Evolutionary conservation across 192 early-diverging fungal genomes (phyloP).

Genomic region (Umbelopsis isabellina): DNA sequence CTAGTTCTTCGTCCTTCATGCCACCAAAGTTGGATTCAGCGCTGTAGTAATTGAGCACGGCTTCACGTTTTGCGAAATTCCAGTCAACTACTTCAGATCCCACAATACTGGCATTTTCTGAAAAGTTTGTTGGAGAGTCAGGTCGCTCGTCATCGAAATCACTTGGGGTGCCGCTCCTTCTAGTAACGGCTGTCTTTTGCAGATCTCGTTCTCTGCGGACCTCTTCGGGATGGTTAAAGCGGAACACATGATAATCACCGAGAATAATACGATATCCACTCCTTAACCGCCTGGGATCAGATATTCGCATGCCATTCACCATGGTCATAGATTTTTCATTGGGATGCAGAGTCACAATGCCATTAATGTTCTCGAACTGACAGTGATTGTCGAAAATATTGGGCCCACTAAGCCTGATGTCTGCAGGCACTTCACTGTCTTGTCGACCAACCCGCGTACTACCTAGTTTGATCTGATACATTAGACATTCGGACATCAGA

Average conservation of each 20-base stretch:
- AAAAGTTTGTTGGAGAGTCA: slow-evolving; percentile 32
- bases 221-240: slow-evolving; percentile 85
- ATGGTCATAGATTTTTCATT: slow-evolving; percentile 60
- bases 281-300: slow-evolving; percentile 54
- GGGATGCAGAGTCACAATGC: slow-evolving; percentile 65
- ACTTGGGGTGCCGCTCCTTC: slow-evolving; percentile 29
- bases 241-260: slow-evolving; percentile 80
- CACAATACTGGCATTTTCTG: slow-evolving; percentile 37
- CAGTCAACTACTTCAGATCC: slow-evolving; percentile 68
- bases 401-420: slow-evolving; percentile 66
- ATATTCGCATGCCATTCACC: slow-evolving; percentile 78
- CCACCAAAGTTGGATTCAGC: slow-evolving; percentile 50
- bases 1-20: slow-evolving; percentile 59
- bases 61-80: slow-evolving; percentile 77
- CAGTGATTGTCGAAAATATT: slow-evolving; percentile 72
- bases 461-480: slow-evolving; percentile 85
- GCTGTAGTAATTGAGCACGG: slow-evolving; percentile 53
- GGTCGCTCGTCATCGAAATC: slow-evolving; percentile 29
- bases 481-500: slow-evolving; percentile 85
- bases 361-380: slow-evolving; percentile 67
- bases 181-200: slow-evolving; percentile 24
- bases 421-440: slow-evolving; percentile 40
- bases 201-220: slow-evolving; percentile 65
- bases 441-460: slow-evolving; percentile 66
- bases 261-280: slow-evolving; percentile 83